phyloP scores from a whole-genome alignment of 1,284 basidiomycete species.

The Apiotrichum sp. region DNA sequence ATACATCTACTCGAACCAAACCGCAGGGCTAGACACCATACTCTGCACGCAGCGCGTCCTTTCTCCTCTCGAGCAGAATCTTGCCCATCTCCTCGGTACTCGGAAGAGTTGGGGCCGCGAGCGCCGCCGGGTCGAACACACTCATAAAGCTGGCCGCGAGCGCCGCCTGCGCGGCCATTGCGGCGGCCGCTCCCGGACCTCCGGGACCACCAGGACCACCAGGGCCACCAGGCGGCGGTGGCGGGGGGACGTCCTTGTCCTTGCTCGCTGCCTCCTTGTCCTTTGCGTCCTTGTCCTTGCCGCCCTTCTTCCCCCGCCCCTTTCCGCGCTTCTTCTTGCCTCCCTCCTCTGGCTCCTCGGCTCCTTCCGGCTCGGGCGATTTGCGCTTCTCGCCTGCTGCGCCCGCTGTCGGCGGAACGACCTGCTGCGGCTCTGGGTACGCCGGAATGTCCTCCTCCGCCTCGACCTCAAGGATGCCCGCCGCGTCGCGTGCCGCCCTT shows the following conservation, averaged over 20 bases:
- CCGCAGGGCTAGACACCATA: constrained; percentile 48
- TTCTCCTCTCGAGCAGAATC: constrained; percentile 68
- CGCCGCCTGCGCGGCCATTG: constrained; percentile 20
- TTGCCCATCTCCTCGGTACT: constrained; percentile 70
- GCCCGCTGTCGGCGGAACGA: background rate
- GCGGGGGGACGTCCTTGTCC: constrained; percentile 10
- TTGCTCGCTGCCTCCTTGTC: background rate
- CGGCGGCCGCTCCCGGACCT: constrained; percentile 14
- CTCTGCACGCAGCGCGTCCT: constrained; percentile 76
- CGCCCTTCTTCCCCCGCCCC: constrained; percentile 60
- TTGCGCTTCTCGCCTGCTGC: constrained; percentile 10
- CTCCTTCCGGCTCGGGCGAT: constrained; percentile 9
- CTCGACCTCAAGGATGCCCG: constrained; percentile 15
- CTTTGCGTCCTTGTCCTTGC: background rate
- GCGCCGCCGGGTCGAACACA: constrained; percentile 64
- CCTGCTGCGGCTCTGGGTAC: constrained; percentile 8
- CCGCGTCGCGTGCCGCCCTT: constrained; percentile 47
- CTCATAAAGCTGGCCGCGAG: constrained; percentile 54
- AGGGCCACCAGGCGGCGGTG: constrained; percentile 14
- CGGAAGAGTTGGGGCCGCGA: constrained; percentile 69
- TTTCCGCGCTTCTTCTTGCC: constrained; percentile 50
- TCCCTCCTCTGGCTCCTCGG: constrained; percentile 7
- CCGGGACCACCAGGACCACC: constrained; percentile 9
- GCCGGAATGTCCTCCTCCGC: constrained; percentile 3
- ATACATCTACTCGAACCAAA: background rate